Conservation (phyloP, 257 asterid genomes). For the Solanum appendiculatum region DNA sequence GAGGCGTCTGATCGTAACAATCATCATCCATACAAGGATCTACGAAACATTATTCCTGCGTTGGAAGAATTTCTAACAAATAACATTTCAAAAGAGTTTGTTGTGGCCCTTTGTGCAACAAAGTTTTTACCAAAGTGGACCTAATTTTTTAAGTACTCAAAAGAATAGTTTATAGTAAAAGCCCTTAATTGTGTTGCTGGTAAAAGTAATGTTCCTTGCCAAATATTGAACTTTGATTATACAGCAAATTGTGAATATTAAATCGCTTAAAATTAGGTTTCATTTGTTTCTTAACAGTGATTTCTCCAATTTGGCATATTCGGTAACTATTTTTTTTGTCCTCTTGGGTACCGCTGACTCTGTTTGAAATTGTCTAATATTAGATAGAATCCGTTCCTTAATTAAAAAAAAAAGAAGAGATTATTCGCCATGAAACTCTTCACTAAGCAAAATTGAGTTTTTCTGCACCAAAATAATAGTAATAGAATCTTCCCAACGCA, state of each 20-base stretch:
- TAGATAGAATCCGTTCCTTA: neutral
- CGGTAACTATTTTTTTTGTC: neutral
- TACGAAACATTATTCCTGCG: neutral
- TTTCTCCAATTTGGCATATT: neutral
- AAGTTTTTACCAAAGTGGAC: neutral
- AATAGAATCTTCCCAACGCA: too few species aligned
- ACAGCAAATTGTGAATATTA: neutral
- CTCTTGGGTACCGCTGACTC: neutral
- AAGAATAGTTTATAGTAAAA: neutral
- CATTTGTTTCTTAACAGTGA: neutral
- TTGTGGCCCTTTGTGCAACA: too few species aligned
- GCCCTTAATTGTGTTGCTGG: neutral
- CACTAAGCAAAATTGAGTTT: too few species aligned
- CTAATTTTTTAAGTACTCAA: neutral
- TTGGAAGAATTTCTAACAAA: too few species aligned
- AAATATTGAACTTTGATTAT: neutral
- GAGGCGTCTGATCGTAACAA: neutral
- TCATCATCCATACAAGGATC: neutral
- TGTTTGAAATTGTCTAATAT: neutral
- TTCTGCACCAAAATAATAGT: too few species aligned
- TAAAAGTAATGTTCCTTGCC: neutral
- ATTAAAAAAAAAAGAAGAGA: neutral
- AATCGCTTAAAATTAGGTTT: neutral
- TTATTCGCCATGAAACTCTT: too few species aligned
- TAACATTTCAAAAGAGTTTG: too few species aligned